Evolutionary conservation across 257 asterid species (phyloP), one percentile per base, ranked within the genome.

Genomic region (Solanum arcanum): DNA sequence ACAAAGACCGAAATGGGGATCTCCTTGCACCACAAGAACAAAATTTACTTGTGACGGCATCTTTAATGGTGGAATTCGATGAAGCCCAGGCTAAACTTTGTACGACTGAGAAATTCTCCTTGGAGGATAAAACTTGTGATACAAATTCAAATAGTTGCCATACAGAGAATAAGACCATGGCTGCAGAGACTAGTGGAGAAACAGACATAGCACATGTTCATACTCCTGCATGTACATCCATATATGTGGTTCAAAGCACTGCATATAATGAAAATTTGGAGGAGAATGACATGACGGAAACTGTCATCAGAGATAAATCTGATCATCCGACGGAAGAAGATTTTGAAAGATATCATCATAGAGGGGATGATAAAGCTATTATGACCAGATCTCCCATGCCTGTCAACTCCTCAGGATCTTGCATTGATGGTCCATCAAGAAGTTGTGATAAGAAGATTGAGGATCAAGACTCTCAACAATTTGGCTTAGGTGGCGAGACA

Each of bases 241-340:
- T 29, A 46, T 25, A n/a, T 85, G 42, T 49, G 42, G 86, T 78
- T 69, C 70, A 18, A 52, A 72, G 81, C 35, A 49, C 69, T 70
- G 86, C 84, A 70, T 91, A 86, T 87, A 78, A 76, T 82, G 92
- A 86, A 88, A 80, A 68, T 80, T 33, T 21, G 73, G 83, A 82
- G 59, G 91, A 87, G 87, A 92, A 91, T 82, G 85, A 73, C 60
- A 70, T 66, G 44, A 41, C 83, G 52, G 90, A 89, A 52, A 84
- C 60, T 21, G 76, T 77, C 82, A 82, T 41, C 8, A 87, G 86
- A 68, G 89, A 89, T 37, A 87, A 83, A 64, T 33, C 76, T 85
- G 84, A 89, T 68, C 89, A 86, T 85, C 86, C 60, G 66, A 83
- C 31, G 20, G 31, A 89, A 90, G 86, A 90, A 72, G 92, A 89